These are phyloP conservation scores for Starmerella kuoi DNA, from an alignment of 805 yeast genomes.

Conservation along the genomic window DNA sequence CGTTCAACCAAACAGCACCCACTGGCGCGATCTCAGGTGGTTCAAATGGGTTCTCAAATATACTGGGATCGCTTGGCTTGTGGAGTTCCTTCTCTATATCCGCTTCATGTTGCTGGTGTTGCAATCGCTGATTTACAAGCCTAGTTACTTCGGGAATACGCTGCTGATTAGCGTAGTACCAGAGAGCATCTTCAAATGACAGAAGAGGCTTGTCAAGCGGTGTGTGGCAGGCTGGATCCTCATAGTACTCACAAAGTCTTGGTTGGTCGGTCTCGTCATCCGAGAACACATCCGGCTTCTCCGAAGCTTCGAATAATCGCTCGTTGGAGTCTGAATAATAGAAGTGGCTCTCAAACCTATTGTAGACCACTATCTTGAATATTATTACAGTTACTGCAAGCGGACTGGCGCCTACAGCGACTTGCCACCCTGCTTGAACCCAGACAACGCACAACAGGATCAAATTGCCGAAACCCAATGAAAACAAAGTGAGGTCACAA, in stretches of 20 bases:
- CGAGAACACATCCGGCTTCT: neutral
- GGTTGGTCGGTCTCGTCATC: neutral
- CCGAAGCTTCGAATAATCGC: neutral
- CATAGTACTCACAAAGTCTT: conserved; percentile 12
- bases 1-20: too few species aligned
- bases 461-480: conserved; percentile 29
- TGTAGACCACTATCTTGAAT: conserved; percentile 23
- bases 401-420: conserved; percentile 28
- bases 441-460: conserved; percentile 30
- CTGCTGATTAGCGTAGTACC: neutral
- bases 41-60: too few species aligned
- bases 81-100: too few species aligned
- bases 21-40: too few species aligned
- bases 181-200: conserved; percentile 8
- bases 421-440: conserved; percentile 29
- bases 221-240: conserved; percentile 17
- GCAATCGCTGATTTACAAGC: too few species aligned
- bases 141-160: neutral
- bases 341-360: conserved; percentile 16
- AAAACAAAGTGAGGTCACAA: conserved; percentile 27
- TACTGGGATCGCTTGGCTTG: too few species aligned
- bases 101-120: too few species aligned
- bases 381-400: conserved; percentile 23
- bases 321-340: conserved; percentile 16
- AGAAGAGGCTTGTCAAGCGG: conserved; percentile 14